Base-by-base conservation (phyloP, 768 basidiomycete genomes). In the Pleurotus pulmonarius region DNA sequence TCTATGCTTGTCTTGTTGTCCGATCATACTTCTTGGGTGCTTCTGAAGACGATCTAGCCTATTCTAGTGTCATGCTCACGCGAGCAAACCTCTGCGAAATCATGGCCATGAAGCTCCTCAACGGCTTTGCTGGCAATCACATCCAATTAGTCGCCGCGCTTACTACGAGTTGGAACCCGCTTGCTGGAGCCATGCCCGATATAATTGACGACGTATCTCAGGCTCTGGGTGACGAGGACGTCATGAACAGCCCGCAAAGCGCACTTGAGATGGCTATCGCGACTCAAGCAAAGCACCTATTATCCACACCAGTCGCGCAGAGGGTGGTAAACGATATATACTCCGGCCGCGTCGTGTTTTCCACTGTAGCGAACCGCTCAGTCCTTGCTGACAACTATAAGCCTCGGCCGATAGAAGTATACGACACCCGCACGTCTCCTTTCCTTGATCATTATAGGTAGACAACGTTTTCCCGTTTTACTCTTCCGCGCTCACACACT, bases 181-280 rank as follows among this genome's bases (percentile, higher is more conserved):
- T 96, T 51, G 81, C 88, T 34, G 92, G 92, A 1, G 90, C 90
- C 3, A 77, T 85, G 1, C 63, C 68, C 15, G 81, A 86, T 20
- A 81, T 90, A 22, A 73, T 93, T 5, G 79, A 85, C 25, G 82
- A 87, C 45, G 83, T 95, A 40, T 85, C 81, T 64, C 70, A 75
- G 22, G 71, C 71, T 1, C 67, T 88, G 3, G 81, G 83, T 48
- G 76, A 83, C 46, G 83, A 87, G 13, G 43, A 55, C 37, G 54
- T 55, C 49, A 71, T 86, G 56, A 81, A 86, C 54, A 85, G 85
- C 59, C 81, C 86, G 13, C 83, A 90, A 66, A 94, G 87, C 65
- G 91, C 92, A 1, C 79, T 97, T 3, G 94, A 96, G 90, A 87
- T 97, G 81, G 93, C 94, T 2, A 92, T 98, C 62, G 83, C 88